Evolutionary conservation across 805 yeast genomes (phyloP), one percentile per base, ranked within the genome.

Genomic region (Myxozyma nipponensis): DNA sequence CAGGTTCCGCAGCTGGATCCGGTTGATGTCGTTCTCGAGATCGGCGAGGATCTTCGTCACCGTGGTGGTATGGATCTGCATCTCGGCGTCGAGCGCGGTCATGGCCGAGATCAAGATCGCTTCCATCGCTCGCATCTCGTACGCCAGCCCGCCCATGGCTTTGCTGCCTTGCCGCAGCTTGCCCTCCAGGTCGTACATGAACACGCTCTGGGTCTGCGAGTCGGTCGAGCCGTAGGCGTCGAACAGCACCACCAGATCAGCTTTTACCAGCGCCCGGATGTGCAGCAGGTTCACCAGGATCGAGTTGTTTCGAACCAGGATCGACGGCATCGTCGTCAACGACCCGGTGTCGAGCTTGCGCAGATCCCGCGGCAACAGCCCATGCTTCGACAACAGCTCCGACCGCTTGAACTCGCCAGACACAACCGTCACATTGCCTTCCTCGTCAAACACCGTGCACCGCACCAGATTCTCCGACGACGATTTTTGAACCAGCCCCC

Each of bases 121-220:
- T 63, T 93, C 98, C 36, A 93, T 65, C 0, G 97, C 98, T 42
- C 95, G 72, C 63, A 90, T 82, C 63, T 93, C 98, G 66, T 89
- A 93, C 0, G 96, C 91, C 18, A 88, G 70, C 3, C 76, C 74
- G 3, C 70, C 69, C 59, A 68, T 63, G 3, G 64, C 60, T 41
- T 60, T 58, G 32, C 65, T 46, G 19, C 67, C 67, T 44, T 64
- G 62, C 57, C 78, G 77, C 50, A 87, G 71, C 63, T 83, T 82
- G 61, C 80, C 75, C 62, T 86, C 93, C 41, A 88, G 67, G 64
- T 88, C 95, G 62, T 83, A 83, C 76, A 87, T 79, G 69, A 89
- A 85, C 39, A 86, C 70, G n/a, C 88, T 79, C 57, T 86, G 76
- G 39, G 83, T 77, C 40, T 80, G 74, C 2, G 88, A 82, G 28